A percentile compares a stretch with the other conserved stretches of the same genome.
These are phyloP conservation scores for Vickermania spadyakhi DNA, from an alignment of 208 protist species.

Conservation along the genomic window DNA sequence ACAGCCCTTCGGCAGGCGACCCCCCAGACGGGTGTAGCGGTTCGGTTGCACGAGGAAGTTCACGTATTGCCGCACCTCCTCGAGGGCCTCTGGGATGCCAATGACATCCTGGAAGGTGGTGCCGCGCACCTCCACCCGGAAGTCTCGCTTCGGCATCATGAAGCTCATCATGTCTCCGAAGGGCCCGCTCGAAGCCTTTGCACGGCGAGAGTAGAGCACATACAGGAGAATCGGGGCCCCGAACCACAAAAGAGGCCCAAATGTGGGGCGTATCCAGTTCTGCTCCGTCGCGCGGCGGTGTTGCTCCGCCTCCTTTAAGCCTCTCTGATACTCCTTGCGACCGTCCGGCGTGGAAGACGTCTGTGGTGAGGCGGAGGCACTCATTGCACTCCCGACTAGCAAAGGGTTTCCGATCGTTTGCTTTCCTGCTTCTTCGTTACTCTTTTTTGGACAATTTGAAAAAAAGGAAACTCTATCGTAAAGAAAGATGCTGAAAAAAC, in stretches of 20 bases:
- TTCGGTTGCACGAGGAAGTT: constrained; percentile 95
- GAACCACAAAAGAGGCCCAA: constrained; percentile 72
- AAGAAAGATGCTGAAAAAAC: too few species aligned
- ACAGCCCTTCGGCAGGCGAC: constrained; percentile 93
- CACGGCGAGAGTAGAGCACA: constrained; percentile 49
- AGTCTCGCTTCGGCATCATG: constrained; percentile 84
- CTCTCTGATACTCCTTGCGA: constrained; percentile 48
- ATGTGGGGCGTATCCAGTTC: constrained; percentile 68
- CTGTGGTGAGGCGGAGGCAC: background rate
- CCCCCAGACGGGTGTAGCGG: constrained; percentile 93
- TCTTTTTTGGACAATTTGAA: too few species aligned
- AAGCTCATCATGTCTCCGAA: constrained; percentile 78
- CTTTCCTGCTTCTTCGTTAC: too few species aligned
- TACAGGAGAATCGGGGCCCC: constrained; percentile 49
- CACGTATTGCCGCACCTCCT: constrained; percentile 96
- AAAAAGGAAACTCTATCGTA: too few species aligned
- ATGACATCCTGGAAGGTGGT: constrained; percentile 92
- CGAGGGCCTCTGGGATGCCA: constrained; percentile 95
- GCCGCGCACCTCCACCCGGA: constrained; percentile 79
- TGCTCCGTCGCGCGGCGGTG: constrained; percentile 65
- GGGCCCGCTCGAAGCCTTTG: constrained; percentile 26
- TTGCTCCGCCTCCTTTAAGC: constrained; percentile 45
- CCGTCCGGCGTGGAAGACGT: background rate
- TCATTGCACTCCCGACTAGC: too few species aligned
- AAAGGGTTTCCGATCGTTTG: too few species aligned